Conservation (phyloP, 1,139 yeast genomes). For the Saccharomyces pastorianus region DNA sequence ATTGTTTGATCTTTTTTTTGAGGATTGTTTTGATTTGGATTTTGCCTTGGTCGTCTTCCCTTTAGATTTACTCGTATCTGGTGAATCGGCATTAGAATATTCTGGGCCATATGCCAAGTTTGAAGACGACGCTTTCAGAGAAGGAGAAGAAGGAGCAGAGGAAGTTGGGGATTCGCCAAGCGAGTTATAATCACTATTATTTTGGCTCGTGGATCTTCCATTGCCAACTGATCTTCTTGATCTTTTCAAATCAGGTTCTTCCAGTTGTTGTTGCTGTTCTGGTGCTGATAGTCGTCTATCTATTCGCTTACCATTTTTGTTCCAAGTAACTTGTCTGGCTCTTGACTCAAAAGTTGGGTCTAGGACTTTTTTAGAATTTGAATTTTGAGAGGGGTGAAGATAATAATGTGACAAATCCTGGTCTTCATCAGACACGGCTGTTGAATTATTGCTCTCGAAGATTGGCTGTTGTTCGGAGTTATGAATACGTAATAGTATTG, state of each 20-base stretch:
- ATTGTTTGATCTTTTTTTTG: constrained; percentile 5
- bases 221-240: background rate
- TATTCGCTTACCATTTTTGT: constrained; percentile 29
- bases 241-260: constrained; percentile 1
- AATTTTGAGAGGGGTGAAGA: background rate
- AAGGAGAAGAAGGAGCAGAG: background rate
- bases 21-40: background rate
- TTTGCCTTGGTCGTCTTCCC: constrained; percentile 2
- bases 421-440: constrained; percentile 15
- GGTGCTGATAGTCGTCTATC: constrained; percentile 18
- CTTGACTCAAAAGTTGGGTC: background rate
- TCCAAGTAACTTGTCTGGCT: constrained; percentile 27
- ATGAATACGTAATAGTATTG: constrained; percentile 17
- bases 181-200: background rate
- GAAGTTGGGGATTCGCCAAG: background rate
- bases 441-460: constrained; percentile 7
- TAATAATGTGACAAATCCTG: constrained; percentile 5
- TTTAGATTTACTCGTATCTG: background rate
- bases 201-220: background rate
- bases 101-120: background rate
- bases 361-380: background rate
- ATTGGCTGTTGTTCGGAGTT: background rate
- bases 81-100: background rate
- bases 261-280: constrained; percentile 4
- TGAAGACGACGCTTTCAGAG: background rate